A percentile compares a stretch with the other conserved stretches of the same genome.
These are phyloP conservation scores for Hirschioporus abietinus DNA, from an alignment of 768 basidiomycete species.

Conservation along the genomic window DNA sequence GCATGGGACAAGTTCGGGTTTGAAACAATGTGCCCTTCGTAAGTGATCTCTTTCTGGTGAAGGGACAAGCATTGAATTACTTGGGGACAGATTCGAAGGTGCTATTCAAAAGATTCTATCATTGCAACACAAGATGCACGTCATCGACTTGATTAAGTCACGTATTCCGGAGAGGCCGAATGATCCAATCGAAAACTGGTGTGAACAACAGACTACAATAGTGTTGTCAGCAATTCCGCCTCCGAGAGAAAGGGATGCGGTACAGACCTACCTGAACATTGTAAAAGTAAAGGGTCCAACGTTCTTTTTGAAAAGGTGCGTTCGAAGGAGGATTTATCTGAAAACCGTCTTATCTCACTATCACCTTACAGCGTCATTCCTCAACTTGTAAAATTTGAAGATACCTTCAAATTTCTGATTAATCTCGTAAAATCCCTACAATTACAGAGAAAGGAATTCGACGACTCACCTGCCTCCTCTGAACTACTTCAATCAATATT, in stretches of 20 bases:
- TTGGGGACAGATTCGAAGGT: too few species aligned
- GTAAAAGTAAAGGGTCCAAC: neutral
- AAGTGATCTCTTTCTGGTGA: too few species aligned
- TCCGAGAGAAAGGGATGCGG: neutral
- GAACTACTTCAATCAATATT: too few species aligned
- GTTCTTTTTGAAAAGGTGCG: conserved; percentile 2
- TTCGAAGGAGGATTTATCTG: neutral
- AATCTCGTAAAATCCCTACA: neutral
- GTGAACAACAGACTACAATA: neutral
- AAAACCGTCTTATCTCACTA: too few species aligned
- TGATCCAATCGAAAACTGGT: neutral
- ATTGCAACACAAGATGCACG: too few species aligned
- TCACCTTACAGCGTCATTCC: conserved; percentile 1
- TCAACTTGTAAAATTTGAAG: conserved; percentile 6
- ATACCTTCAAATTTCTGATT: conserved; percentile 5
- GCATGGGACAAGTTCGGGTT: too few species aligned
- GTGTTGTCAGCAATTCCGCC: neutral
- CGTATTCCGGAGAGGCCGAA: too few species aligned
- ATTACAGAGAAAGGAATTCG: neutral
- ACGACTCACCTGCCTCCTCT: too few species aligned
- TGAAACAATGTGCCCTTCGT: too few species aligned
- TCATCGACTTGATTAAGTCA: too few species aligned
- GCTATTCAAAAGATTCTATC: too few species aligned
- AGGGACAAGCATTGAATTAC: too few species aligned
- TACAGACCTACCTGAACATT: neutral